Base-by-base conservation (phyloP, 495 filamentous ascomycete genomes). In the Tuber aestivum region DNA sequence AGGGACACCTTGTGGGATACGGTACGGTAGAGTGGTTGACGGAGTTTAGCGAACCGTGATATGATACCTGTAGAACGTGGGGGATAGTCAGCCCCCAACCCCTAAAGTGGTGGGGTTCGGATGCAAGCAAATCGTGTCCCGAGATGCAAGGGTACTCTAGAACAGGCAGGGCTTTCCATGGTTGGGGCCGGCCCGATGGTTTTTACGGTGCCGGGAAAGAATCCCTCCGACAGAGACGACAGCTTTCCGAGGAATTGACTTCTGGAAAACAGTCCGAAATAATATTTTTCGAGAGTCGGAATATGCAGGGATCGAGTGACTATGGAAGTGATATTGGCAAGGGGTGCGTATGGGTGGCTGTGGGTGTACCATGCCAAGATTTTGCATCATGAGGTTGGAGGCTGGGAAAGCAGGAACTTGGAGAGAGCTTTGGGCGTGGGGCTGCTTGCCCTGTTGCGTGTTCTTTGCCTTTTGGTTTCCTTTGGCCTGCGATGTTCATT, bases 101-200 rank as follows among this genome's bases (percentile, higher is more conserved):
- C 16, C 50, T 10, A 23, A 14, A 0, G n/a, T 32, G 50, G 50
- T 32, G 2, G 50, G 50, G 50, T 9, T 32, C 23, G n/a, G 50
- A 14, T 32, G n/a, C 50, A 61, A 61, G 50, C 10, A 61, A 61
- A 61, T n/a, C 50, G 50, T 27, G 12, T 61, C 50, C 50, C n/a
- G 50, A 61, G 50, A 61, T 61, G 50, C 50, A 61, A 61, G 50
- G 50, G 50, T n/a, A 61, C 50, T 61, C 32, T 61, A 32, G 23
- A 14, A 10, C n/a, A 32, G 50, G 50, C 50, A 61, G 50, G n/a
- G 50, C n/a, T 61, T 61, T 61, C 50, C 10, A 61, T 61, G 50
- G n/a, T 27, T 32, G 50, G 50, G 12, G 50, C 50, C 50, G 50
- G 50, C n/a, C 50, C 50, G 50, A 61, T 61, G n/a, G n/a, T n/a